Base-by-base conservation (phyloP, 257 asterid genomes). In the Cruciata laevipes region DNA sequence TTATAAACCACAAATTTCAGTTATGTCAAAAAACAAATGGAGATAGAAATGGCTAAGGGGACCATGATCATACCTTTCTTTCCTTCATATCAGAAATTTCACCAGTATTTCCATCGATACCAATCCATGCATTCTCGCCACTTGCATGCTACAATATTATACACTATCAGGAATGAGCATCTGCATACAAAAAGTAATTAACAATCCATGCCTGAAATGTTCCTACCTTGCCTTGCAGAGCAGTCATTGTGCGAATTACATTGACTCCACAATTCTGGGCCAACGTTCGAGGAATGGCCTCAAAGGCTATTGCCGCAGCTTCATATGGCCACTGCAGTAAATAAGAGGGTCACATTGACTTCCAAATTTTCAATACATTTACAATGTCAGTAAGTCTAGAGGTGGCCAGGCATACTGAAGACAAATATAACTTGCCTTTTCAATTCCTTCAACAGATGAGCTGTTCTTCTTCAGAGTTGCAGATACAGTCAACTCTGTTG, bases 221-320 rank as follows among this genome's bases (percentile, higher is more conserved):
- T 24, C 64, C 44, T 73, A 87, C 99, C 96, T 87, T 85, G 71
- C 99, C 99, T 78, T 88, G 97, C 77, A 94, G 76, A 69, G 93
- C 92, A 74, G 97, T 94, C 97, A 90, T 94, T 13, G 84, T 90
- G 13, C 99, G 87, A 69, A 94, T 88, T 69, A 94, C 96, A 76
- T 90, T 90, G 63, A 94, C 95, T 38, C 99, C 99, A 65, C 99
- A 94, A 83, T 94, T 94, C 84, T 94, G 99, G 42, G 95, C 95
- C 81, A 94, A 80, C 71, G 99, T 94, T 79, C 95, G 86, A 25
- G 99, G 99, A 71, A 92, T 92, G 70, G 98, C 94, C 80, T 92
- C 98, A 73, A 92, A 92, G 73, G 98, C 98, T 52, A 87, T 77
- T 56, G 98, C 98, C 72, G 97, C 98, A 73, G 97, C 97, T 89